Base-by-base conservation (phyloP, 495 filamentous ascomycete genomes). In the Recurvomyces mirabilis region DNA sequence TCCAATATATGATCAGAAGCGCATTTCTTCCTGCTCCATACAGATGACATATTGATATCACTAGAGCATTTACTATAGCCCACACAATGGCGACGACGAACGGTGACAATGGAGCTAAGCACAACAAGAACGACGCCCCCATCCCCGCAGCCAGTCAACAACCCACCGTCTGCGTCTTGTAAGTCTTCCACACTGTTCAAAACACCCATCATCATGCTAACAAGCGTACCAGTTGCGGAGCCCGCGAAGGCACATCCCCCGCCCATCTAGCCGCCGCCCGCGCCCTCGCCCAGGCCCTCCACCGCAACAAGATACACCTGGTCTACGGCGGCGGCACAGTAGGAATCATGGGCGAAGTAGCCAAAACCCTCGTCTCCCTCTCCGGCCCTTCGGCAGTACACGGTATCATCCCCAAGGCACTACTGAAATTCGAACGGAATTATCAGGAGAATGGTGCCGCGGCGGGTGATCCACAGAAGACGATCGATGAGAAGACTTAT, bases 241-340 rank as follows among this genome's bases (percentile, higher is more conserved):
- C 87, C 37, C 78, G 72, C 13, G 58, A 75, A 20, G 91, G 91
- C 32, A 77, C 67, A 29, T 75, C 75, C 38, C 75, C 85, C 6
- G 67, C 65, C 13, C 70, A 94, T 60, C 51, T 84, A 36, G 78
- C 76, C 58, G 79, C 87, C 4, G 93, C 93, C 1, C 77, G 77
- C 22, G 65, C 73, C n/a, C 79, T 98, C 6, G 91, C 82, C 29
- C 64, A 70, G 19, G 68, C 70, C 49, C 78, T 98, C 66, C 75
- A 84, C 62, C 65, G 73, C 44, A 68, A 84, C 54, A 77, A 80
- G 53, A 82, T 93, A 52, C 67, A 69, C 2, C 77, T 98, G 23
- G 83, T 96, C 41, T 98, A 94, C 63, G 91, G 91, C 56, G 91
- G 93, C 47, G 91, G 91, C 55, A 94, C 93, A 14, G 77, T 82